Percentiles rank a stretch among this genome's conserved stretches.
phyloP scores from a whole-genome alignment of 805 yeast species.

The Sugiyamaella smithiae region DNA sequence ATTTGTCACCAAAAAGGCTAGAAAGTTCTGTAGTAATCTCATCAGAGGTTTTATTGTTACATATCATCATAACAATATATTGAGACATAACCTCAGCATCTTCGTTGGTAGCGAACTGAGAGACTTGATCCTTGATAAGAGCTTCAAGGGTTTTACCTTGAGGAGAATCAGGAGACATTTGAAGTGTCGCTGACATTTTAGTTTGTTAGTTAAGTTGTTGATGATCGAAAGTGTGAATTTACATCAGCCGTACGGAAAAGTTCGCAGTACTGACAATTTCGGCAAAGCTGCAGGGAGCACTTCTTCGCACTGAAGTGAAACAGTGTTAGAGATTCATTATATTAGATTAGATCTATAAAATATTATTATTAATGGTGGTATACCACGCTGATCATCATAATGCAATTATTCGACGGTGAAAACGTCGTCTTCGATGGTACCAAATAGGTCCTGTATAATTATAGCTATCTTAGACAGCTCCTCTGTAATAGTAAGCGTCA shows the following conservation, averaged over 20 bases:
- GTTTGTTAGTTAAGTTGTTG: too few species aligned
- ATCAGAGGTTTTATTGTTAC: slow-evolving; percentile 23
- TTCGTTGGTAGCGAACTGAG: slow-evolving; percentile 26
- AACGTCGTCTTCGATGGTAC: slow-evolving; percentile 62
- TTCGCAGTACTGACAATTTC: background rate
- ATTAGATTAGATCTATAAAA: too few species aligned
- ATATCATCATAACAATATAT: slow-evolving; percentile 30
- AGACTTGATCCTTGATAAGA: slow-evolving; percentile 21
- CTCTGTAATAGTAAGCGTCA: slow-evolving; percentile 61
- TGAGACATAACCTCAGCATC: slow-evolving; percentile 30
- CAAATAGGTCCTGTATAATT: slow-evolving; percentile 57
- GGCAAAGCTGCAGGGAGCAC: background rate
- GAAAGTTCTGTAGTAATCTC: slow-evolving; percentile 27
- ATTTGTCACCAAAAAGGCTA: slow-evolving; percentile 29
- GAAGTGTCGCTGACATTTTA: slow-evolving; percentile 6
- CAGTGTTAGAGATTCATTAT: too few species aligned
- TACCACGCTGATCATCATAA: background rate
- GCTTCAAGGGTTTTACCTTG: slow-evolving; percentile 22
- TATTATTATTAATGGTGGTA: background rate
- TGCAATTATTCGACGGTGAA: slow-evolving; percentile 5
- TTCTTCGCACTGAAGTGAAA: too few species aligned
- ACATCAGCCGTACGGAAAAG: background rate
- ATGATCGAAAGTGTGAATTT: too few species aligned
- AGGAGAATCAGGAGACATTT: slow-evolving; percentile 11
- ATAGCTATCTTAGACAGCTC: slow-evolving; percentile 59